These are phyloP conservation scores for Grammothele lineata DNA, from an alignment of 768 basidiomycete genomes.

Conservation along the genomic window DNA sequence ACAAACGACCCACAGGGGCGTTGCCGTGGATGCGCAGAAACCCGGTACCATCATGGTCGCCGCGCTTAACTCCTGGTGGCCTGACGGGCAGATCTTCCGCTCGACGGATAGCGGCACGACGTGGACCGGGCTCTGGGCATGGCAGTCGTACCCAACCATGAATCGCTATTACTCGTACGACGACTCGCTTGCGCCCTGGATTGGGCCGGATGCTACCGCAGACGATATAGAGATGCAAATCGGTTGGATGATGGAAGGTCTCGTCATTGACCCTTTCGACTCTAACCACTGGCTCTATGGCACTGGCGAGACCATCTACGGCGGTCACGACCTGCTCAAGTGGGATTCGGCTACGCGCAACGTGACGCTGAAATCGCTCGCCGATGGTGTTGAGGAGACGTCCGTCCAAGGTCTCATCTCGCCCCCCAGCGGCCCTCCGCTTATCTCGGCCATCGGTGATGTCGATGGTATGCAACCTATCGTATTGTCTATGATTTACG, in stretches of 20 bases:
- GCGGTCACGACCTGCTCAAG: conserved; percentile 49
- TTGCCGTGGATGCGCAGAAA: conserved; percentile 54
- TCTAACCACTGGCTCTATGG: conserved; percentile 69
- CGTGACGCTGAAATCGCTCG: conserved; percentile 53
- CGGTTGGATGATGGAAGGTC: conserved; percentile 72
- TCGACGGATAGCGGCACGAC: conserved; percentile 54
- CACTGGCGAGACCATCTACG: conserved; percentile 63
- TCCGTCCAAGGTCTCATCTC: conserved; percentile 55
- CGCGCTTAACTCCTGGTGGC: conserved; percentile 45
- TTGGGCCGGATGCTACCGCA: conserved; percentile 47
- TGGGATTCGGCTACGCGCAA: conserved; percentile 56
- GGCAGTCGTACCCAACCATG: conserved; percentile 43
- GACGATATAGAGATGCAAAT: conserved; percentile 45
- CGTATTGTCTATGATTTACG: not conserved
- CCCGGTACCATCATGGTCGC: conserved; percentile 68
- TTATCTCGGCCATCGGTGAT: conserved; percentile 56
- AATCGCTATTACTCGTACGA: conserved; percentile 50
- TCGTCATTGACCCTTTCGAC: conserved; percentile 62
- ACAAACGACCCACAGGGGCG: conserved; percentile 27
- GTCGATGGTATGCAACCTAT: conserved; percentile 39
- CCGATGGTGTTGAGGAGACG: conserved; percentile 64
- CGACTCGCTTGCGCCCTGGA: conserved; percentile 54
- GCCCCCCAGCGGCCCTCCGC: conserved; percentile 52
- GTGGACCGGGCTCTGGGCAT: conserved; percentile 58
- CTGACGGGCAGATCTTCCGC: conserved; percentile 63